Conservation (phyloP, 2,329 filamentous ascomycete species). For the Botrytis sinoallii region DNA sequence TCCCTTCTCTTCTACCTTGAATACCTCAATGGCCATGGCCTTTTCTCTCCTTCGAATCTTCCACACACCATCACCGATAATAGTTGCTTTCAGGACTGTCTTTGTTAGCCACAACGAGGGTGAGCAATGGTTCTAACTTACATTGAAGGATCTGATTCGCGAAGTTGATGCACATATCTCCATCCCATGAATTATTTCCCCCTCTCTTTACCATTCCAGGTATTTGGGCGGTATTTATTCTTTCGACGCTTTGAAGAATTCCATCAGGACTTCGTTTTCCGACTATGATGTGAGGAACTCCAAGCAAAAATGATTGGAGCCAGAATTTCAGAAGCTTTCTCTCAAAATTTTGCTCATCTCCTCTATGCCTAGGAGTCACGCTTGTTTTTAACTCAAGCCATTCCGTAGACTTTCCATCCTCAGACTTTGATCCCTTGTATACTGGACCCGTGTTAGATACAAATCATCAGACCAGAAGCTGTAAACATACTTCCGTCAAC, state of each 20-base stretch:
- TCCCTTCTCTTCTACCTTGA: constrained; percentile 68
- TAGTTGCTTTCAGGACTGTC: constrained; percentile 60
- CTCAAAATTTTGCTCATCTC: constrained; percentile 74
- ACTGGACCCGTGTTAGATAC: constrained; percentile 47
- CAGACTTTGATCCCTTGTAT: constrained; percentile 71
- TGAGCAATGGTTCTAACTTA: constrained; percentile 43
- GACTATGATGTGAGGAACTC: constrained; percentile 87
- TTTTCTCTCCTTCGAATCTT: constrained; percentile 66
- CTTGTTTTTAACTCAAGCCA: constrained; percentile 96
- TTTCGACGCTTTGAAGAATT: constrained; percentile 67
- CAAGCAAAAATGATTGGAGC: constrained; percentile 93
- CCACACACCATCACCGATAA: constrained; percentile 71
- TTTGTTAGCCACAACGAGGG: constrained; percentile 18
- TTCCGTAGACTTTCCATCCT: constrained; percentile 64
- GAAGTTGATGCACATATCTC: constrained; percentile 92
- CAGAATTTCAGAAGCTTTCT: constrained; percentile 92
- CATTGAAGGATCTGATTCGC: constrained; percentile 73
- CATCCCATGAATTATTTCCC: constrained; percentile 74
- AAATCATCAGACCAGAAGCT: constrained; percentile 9
- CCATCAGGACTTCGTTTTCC: constrained; percentile 78
- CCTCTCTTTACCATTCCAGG: constrained; percentile 69
- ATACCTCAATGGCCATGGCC: constrained; percentile 67
- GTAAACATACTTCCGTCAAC: constrained; percentile 71
- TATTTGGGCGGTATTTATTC: constrained; percentile 76
- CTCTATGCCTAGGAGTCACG: constrained; percentile 55